phyloP scores from a whole-genome alignment of 1,284 basidiomycete species.

The Ceratobasidium theobromae region DNA sequence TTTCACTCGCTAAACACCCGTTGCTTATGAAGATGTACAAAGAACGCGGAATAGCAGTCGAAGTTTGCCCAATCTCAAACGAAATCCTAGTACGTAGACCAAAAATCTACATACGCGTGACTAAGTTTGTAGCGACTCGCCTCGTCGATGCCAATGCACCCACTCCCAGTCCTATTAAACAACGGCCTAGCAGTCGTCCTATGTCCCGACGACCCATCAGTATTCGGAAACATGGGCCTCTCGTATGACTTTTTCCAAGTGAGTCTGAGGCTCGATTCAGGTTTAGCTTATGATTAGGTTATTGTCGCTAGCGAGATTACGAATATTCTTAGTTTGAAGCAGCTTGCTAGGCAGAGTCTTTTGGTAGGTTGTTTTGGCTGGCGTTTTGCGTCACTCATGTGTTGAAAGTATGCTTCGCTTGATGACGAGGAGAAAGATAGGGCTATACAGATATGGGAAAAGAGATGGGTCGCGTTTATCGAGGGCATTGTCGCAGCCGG shows the following conservation, averaged over 20 bases:
- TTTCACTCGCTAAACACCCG: constrained; percentile 42
- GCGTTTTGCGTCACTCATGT: too few species aligned
- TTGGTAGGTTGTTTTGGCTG: constrained; percentile 16
- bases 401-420: constrained; percentile 63
- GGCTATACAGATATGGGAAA: constrained; percentile 54
- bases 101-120: neutral
- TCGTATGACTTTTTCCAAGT: constrained; percentile 39
- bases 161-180: constrained; percentile 39
- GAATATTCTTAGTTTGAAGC: constrained; percentile 10
- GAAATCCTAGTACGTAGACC: constrained; percentile 11
- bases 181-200: constrained; percentile 40
- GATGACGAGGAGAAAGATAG: constrained; percentile 50
- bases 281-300: constrained; percentile 4
- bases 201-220: constrained; percentile 41
- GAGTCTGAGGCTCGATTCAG: neutral
- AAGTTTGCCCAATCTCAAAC: constrained; percentile 38
- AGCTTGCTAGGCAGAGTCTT: constrained; percentile 31
- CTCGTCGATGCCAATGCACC: constrained; percentile 38
- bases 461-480: constrained; percentile 57
- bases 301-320: constrained; percentile 36
- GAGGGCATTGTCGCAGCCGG: constrained; percentile 44
- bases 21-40: constrained; percentile 41
- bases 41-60: constrained; percentile 41
- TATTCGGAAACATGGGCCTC: constrained; percentile 42
- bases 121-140: constrained; percentile 34